phyloP scores from a whole-genome alignment of 129 eudicot genomes.

The Oenanthe sinensis region DNA sequence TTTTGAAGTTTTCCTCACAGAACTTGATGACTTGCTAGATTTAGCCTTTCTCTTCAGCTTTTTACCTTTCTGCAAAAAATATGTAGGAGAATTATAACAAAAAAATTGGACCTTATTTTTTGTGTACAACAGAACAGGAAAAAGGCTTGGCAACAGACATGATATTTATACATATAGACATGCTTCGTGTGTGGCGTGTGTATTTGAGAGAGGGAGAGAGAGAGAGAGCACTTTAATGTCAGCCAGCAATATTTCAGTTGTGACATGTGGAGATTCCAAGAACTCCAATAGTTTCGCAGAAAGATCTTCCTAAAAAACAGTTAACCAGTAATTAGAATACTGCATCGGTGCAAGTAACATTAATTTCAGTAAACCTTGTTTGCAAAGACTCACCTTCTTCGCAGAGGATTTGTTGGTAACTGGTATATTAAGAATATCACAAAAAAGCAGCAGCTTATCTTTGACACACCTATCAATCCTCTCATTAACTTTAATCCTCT shows the following conservation, averaged over 20 bases:
- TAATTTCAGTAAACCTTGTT: not conserved
- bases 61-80: constrained; percentile 23
- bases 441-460: constrained; percentile 64
- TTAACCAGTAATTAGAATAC: not conserved
- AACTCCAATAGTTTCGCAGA: constrained; percentile 57
- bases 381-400: constrained; percentile 48
- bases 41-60: constrained; percentile 30
- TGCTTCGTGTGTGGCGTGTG: not conserved
- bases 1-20: constrained; percentile 19
- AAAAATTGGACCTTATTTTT: no score
- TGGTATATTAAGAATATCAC: constrained; percentile 71
- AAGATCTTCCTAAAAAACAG: constrained; percentile 60
- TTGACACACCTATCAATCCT: constrained; percentile 71
- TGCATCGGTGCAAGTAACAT: no score
- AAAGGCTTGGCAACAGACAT: not conserved
- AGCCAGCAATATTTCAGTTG: constrained; percentile 76
- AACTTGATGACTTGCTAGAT: constrained; percentile 22
- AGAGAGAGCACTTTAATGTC: constrained; percentile 37
- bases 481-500: constrained; percentile 49
- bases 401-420: constrained; percentile 23
- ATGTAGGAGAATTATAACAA: not conserved
- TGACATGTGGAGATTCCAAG: constrained; percentile 81
- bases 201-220: not conserved
- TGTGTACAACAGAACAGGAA: not conserved
- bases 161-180: not conserved